These are phyloP conservation scores for Plenodomus tracheiphilus DNA, from an alignment of 2,329 filamentous ascomycete species.

Conservation along the genomic window DNA sequence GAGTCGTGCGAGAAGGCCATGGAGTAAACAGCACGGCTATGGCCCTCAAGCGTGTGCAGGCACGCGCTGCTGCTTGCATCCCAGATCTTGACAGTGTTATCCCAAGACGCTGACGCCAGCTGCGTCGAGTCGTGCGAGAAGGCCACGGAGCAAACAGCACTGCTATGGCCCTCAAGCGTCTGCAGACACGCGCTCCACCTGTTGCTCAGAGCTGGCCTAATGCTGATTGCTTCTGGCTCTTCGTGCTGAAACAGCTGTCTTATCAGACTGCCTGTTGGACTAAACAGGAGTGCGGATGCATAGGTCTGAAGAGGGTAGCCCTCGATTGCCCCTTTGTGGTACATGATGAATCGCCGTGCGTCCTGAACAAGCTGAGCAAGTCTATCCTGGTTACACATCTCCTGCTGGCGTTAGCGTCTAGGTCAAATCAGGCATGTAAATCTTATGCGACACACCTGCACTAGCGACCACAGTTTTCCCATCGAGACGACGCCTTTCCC, in stretches of 20 bases:
- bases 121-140: constrained; percentile 29
- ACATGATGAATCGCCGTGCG: constrained; percentile 25
- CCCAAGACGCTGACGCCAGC: too few relatives aligned
- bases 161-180: constrained; percentile 26
- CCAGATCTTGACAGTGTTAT: constrained; percentile 11
- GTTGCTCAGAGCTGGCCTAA: constrained; percentile 11
- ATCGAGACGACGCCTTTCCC: constrained; percentile 15
- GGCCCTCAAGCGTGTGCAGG: constrained; percentile 27
- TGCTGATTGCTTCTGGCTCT: constrained; percentile 16
- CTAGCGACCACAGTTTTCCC: constrained; percentile 8
- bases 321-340: constrained; percentile 22
- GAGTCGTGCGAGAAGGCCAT: constrained; percentile 31
- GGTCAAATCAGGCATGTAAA: constrained; percentile 5
- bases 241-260: constrained; percentile 17
- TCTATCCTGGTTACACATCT: neutral
- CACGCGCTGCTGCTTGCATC: constrained; percentile 11
- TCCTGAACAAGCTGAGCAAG: constrained; percentile 14
- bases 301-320: constrained; percentile 27
- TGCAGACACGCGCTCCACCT: constrained; percentile 15
- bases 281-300: constrained; percentile 25
- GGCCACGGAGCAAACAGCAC: constrained; percentile 16
- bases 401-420: neutral
- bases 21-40: constrained; percentile 10
- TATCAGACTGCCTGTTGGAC: constrained; percentile 19
- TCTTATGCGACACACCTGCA: too few relatives aligned